Conservation (phyloP, 768 basidiomycete genomes). For the Mycena rebaudengoi region DNA sequence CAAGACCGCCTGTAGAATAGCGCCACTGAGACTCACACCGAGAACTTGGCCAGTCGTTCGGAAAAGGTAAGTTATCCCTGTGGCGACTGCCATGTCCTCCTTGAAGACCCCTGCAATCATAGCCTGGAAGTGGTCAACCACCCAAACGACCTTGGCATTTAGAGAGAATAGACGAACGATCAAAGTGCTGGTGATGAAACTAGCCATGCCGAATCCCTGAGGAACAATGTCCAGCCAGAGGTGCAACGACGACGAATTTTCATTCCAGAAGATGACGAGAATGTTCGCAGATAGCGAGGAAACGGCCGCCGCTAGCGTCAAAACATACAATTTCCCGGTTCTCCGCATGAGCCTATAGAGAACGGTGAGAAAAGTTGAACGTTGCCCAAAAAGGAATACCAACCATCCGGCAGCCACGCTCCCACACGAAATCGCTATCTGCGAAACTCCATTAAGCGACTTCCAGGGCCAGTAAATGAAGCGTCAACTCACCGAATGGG, state of each 20-base stretch:
- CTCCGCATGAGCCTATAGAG: constrained; percentile 77
- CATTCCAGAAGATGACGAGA: constrained; percentile 73
- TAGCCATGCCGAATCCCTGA: constrained; percentile 86
- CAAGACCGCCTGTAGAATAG: constrained; percentile 84
- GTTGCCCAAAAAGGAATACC: constrained; percentile 33
- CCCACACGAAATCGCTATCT: constrained; percentile 85
- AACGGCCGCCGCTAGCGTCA: constrained; percentile 73
- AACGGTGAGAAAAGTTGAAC: constrained; percentile 8
- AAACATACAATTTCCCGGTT: constrained; percentile 85
- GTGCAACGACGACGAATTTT: constrained; percentile 64
- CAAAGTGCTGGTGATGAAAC: constrained; percentile 85
- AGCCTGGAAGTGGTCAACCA: constrained; percentile 57
- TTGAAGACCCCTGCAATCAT: constrained; percentile 85
- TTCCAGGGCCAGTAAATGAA: constrained; percentile 19
- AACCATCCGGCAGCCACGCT: constrained; percentile 91
- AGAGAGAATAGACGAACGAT: constrained; percentile 62
- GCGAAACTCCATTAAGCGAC: constrained; percentile 30
- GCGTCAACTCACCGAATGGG: constrained; percentile 84
- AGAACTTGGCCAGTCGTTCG: constrained; percentile 95
- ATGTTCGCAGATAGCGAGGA: constrained; percentile 66
- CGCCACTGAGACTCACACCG: constrained; percentile 89
- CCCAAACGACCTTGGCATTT: background rate
- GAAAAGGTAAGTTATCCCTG: constrained; percentile 93
- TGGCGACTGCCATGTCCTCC: constrained; percentile 88
- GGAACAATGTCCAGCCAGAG: constrained; percentile 84